These are phyloP conservation scores for Penicillium paxilli DNA, from an alignment of 495 filamentous ascomycete species.

Conservation along the genomic window DNA sequence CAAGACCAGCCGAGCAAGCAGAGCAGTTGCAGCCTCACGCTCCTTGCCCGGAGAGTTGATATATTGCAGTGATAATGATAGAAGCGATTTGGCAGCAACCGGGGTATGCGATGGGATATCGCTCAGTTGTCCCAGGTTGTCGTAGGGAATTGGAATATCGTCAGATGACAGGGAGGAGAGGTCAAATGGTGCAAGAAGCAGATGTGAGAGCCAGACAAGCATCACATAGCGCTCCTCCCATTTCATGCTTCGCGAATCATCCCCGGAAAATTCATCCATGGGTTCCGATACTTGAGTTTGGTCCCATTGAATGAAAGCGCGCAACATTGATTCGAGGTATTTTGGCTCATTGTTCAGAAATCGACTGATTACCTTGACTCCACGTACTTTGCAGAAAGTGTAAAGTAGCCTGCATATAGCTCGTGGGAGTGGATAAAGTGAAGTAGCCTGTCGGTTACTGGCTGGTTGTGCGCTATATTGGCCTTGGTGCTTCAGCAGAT, in stretches of 20 bases:
- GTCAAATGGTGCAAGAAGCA: slow-evolving; percentile 92
- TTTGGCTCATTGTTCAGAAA: slow-evolving; percentile 88
- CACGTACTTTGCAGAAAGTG: slow-evolving; percentile 90
- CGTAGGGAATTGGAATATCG: slow-evolving; percentile 34
- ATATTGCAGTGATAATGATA: slow-evolving; percentile 68
- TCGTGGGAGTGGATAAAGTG: slow-evolving; percentile 57
- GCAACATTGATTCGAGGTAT: slow-evolving; percentile 75
- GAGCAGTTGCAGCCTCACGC: slow-evolving; percentile 75
- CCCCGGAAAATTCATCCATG: slow-evolving; percentile 10
- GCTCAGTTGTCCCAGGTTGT: slow-evolving; percentile 21
- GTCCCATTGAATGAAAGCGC: slow-evolving; percentile 60
- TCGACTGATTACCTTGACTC: slow-evolving; percentile 84
- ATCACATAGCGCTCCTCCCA: slow-evolving; percentile 93
- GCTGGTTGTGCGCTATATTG: slow-evolving; percentile 36
- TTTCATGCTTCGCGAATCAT: slow-evolving; percentile 36
- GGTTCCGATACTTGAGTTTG: neutral
- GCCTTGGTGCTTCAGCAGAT: slow-evolving; percentile 46
- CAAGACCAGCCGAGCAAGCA: slow-evolving; percentile 80
- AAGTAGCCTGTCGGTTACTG: slow-evolving; percentile 31
- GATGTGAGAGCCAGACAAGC: slow-evolving; percentile 89
- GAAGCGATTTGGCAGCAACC: slow-evolving; percentile 64
- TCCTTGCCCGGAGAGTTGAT: slow-evolving; percentile 80
- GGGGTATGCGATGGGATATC: slow-evolving; percentile 52
- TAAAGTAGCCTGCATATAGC: slow-evolving; percentile 81
- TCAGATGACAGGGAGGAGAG: slow-evolving; percentile 77